Base-by-base conservation (phyloP, 192 early-diverging fungal genomes). In the Linnemannia elongata region DNA sequence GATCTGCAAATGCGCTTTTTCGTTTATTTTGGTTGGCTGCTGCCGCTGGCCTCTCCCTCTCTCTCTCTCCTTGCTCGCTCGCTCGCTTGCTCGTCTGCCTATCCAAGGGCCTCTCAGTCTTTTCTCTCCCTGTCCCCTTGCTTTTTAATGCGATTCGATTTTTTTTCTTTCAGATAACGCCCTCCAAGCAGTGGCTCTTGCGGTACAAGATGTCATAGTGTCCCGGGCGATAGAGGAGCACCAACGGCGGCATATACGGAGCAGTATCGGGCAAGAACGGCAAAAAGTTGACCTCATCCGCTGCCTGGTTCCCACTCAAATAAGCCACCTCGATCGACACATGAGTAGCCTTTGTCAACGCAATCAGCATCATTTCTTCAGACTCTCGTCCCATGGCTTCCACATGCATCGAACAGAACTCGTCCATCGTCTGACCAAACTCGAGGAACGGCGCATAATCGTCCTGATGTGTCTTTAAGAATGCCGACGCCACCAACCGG, bases 191-290 rank as follows among this genome's bases (percentile, higher is more conserved):
- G 72, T 85, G 83, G 38, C 83, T 85, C 69, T 88, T 90, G 60
- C 88, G 89, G 89, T 93, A 96, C 55, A 96, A 70, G 78, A 96
- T 93, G 86, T 96, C 96, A 79, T 96, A 96, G 82, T 96, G 96
- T 76, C 92, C 92, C 69, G 92, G 91, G 70, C 88, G 90, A 83
- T 91, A 92, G 39, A 90, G 78, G 35, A 91, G 75, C 30, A 82
- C 89, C 44, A 93, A 78, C 7, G 92, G 90, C 1, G 87, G 72
- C 74, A 88, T 75, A 57, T 80, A 81, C 5, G 79, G 55, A 6
- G 88, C 76, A 41, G 92, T 91, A 66, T 93, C 91, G 17, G 94
- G 94, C 78, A 91, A 89, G 79, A 97, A 95, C 24, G 96, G 94
- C 79, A 96, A 95, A 68, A 93, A 94, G 74, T 95, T 96, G 45